Percentiles rank a stretch among this genome's conserved stretches.
Conservation (phyloP, 2,329 filamentous ascomycete genomes). For the Anisogramma anomala region DNA sequence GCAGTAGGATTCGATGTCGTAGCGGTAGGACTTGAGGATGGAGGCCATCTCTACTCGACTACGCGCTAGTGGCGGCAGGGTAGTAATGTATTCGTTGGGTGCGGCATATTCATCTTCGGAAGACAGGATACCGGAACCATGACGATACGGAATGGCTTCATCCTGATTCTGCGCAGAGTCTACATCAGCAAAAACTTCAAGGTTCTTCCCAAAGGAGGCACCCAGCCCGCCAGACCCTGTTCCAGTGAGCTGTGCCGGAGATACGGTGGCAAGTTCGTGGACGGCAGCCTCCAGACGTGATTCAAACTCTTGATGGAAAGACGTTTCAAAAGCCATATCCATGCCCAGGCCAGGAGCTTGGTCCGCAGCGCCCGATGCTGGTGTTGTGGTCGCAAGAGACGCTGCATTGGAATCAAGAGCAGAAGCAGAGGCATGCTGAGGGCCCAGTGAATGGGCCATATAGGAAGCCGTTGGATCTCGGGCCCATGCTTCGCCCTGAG, state of each 20-base stretch:
- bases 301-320: constrained; percentile 3
- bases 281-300: not conserved
- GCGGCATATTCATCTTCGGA: constrained; percentile 16
- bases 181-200: not conserved
- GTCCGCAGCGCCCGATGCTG: constrained; percentile 4
- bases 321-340: constrained; percentile 2
- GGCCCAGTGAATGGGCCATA: not conserved
- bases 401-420: constrained; percentile 1
- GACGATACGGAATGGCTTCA: not conserved
- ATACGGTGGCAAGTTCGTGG: constrained; percentile 7
- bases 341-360: not conserved
- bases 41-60: constrained; percentile 41
- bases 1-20: constrained; percentile 35
- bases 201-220: not conserved
- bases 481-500: constrained; percentile 2
- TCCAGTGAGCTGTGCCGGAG: constrained; percentile 7
- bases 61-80: constrained; percentile 44
- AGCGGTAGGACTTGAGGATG: constrained; percentile 32
- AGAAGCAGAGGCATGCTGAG: constrained; percentile 6
- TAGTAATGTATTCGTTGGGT: constrained; percentile 38
- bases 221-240: not conserved
- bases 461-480: constrained; percentile 2
- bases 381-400: constrained; percentile 2
- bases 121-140: constrained; percentile 8
- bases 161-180: not conserved